Evolutionary conservation across 768 basidiomycete genomes (phyloP), one percentile per base, ranked within the genome.

Genomic region (Rhizopogon sp.): DNA sequence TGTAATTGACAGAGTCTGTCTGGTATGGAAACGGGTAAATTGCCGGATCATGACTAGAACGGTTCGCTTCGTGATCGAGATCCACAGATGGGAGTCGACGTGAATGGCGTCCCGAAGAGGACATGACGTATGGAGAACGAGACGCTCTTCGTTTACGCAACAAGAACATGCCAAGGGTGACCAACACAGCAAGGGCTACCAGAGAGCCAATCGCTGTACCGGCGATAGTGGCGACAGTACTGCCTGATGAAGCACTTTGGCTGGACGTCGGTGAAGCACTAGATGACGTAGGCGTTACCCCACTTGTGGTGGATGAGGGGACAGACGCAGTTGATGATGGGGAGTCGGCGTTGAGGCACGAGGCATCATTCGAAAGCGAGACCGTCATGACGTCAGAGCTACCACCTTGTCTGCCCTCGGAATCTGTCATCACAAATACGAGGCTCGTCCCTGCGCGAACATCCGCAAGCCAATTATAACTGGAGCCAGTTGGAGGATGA

Each of bases 371-470:
- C 2, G 82, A 79, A 31, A 64, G 64, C 8, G 74, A 72, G 16
- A 88, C 82, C 5, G 59, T 65, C 56, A 65, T 60, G n/a, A 81
- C 56, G 58, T 82, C 76, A n/a, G 84, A 82, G 54, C 76, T 75
- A 17, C 87, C 87, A 47, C 88, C 87, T 53, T 75, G 73, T 43
- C 73, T 68, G 10, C 80, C 79, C 46, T 60, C 55, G 10, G 79
- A 65, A 58, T 85, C 83, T 2, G 74, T 68, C 79, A 87, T 74
- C 40, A 77, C 60, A 50, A 87, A 87, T 11, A 88, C 53, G 45
- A 87, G 65, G 3, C 75, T 73, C 2, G 84, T 88, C 5, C 83
- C 83, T 7, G 79, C 77, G 37, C 75, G 74, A 25, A 84, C 76
- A 64, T 83, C 74, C 16, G 79, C 80, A 33, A 63, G 69, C 88